phyloP scores from a whole-genome alignment of 108 stramenopile species.

The Cylindrotheca fusiformis region DNA sequence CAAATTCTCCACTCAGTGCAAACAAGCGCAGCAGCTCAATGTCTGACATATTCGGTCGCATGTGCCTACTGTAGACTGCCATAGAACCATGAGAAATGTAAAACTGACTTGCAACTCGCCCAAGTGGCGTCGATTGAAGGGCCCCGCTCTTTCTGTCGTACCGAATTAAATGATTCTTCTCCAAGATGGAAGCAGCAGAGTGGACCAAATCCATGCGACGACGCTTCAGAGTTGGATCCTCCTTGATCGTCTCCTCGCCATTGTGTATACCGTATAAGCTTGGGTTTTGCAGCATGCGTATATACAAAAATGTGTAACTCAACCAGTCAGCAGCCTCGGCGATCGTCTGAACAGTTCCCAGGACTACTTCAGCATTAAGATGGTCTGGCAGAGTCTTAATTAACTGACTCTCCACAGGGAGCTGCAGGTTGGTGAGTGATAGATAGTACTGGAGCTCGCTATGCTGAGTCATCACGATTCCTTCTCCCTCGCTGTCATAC shows the following conservation, averaged over 20 bases:
- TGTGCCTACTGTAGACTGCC: constrained; percentile 92
- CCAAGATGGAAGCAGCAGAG: constrained; percentile 88
- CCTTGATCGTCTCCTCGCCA: constrained; percentile 60
- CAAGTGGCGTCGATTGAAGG: constrained; percentile 92
- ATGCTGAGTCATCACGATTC: constrained; percentile 98
- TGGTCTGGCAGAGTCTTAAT: constrained; percentile 94
- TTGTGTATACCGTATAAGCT: constrained; percentile 81
- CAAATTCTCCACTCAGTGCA: constrained; percentile 95
- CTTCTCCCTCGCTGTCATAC: constrained; percentile 98
- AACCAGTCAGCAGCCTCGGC: constrained; percentile 96
- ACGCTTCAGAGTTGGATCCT: constrained; percentile 87
- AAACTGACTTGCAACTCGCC: constrained; percentile 96
- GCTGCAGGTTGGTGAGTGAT: constrained; percentile 96
- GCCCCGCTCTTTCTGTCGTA: constrained; percentile 94
- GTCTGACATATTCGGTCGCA: constrained; percentile 96
- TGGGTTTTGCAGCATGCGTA: constrained; percentile 97
- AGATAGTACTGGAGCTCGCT: constrained; percentile 98
- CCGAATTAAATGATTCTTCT: constrained; percentile 88
- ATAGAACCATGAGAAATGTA: constrained; percentile 97
- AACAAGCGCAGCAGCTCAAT: constrained; percentile 97
- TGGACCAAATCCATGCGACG: constrained; percentile 92
- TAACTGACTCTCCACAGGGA: constrained; percentile 98
- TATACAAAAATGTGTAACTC: constrained; percentile 98
- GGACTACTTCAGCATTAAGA: constrained; percentile 96
- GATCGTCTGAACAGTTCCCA: constrained; percentile 90